These are phyloP conservation scores for Cerioporus squamosus DNA, from an alignment of 1,284 basidiomycete species.

Conservation along the genomic window DNA sequence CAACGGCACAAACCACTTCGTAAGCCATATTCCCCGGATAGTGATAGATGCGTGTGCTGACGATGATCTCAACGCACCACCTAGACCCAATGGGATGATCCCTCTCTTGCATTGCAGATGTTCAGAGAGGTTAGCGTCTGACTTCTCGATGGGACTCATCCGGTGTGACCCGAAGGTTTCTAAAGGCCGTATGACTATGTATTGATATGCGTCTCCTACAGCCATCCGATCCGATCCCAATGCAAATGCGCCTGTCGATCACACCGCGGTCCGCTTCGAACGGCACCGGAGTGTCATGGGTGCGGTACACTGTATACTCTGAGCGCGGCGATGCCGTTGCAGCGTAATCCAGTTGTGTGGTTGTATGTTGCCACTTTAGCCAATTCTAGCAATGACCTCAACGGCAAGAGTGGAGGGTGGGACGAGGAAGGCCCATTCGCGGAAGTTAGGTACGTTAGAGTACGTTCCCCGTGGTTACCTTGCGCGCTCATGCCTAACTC, in stretches of 20 bases:
- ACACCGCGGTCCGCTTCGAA: slow-evolving; percentile 15
- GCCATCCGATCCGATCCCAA: slow-evolving; percentile 23
- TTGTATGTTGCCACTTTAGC: too few species aligned
- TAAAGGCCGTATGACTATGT: neutral
- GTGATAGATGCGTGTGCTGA: too few species aligned
- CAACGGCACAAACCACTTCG: slow-evolving; percentile 37
- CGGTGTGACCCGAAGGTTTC: slow-evolving; percentile 8
- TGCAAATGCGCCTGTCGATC: too few species aligned
- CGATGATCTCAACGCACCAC: neutral
- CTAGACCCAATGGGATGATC: slow-evolving; percentile 10
- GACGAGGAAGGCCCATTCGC: too few species aligned
- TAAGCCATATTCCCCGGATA: slow-evolving; percentile 5
- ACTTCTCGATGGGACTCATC: slow-evolving; percentile 16
- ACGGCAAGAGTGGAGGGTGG: too few species aligned
- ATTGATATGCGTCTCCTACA: neutral
- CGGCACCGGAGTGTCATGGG: slow-evolving; percentile 4
- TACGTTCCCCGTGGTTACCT: too few species aligned
- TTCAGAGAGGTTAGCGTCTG: neutral
- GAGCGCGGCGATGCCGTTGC: neutral
- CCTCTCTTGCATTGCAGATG: neutral
- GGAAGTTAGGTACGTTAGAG: too few species aligned
- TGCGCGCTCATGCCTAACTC: too few species aligned
- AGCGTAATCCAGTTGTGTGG: too few species aligned
- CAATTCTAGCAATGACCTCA: too few species aligned
- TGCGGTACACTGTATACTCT: slow-evolving; percentile 2